A percentile compares a stretch with the other conserved stretches of the same genome.
phyloP scores from a whole-genome alignment of 495 filamentous ascomycete species.

The Parachaetomium inaequale region DNA sequence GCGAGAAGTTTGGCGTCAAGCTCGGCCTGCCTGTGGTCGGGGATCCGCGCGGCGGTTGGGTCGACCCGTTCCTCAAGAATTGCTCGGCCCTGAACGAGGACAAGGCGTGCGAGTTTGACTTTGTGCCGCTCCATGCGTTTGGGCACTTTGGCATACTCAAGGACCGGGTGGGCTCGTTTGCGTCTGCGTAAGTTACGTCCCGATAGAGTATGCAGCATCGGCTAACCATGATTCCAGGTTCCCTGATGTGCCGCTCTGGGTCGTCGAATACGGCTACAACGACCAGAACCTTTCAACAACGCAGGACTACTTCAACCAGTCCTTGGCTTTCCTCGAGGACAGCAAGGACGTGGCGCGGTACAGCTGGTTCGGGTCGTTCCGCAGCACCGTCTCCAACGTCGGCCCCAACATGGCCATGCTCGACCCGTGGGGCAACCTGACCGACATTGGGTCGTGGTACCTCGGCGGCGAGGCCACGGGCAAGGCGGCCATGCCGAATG shows the following conservation, averaged over 20 bases:
- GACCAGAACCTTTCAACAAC: constrained; percentile 43
- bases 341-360: constrained; percentile 51
- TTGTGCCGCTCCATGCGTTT: constrained; percentile 65
- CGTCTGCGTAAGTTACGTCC: constrained; percentile 21
- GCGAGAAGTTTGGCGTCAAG: constrained; percentile 43
- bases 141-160: constrained; percentile 54
- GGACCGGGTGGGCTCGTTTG: constrained; percentile 36
- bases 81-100: constrained; percentile 28
- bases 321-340: constrained; percentile 50
- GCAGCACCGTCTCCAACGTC: constrained; percentile 54
- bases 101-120: constrained; percentile 53
- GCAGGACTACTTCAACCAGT: constrained; percentile 56
- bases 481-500: constrained; percentile 11
- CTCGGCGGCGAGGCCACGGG: constrained; percentile 50
- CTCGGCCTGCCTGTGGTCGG: constrained; percentile 49
- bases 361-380: constrained; percentile 63
- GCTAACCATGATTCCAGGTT: constrained; percentile 27
- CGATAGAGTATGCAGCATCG: neutral
- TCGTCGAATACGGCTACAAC: constrained; percentile 55
- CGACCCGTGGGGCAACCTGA: constrained; percentile 50
- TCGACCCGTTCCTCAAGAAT: constrained; percentile 52
- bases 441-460: constrained; percentile 61
- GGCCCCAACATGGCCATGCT: constrained; percentile 56
- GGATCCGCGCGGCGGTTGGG: constrained; percentile 51
- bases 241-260: constrained; percentile 52